Percentiles rank a stretch among this genome's conserved stretches.
These are phyloP conservation scores for Closterium sp. DNA, from an alignment of 139 green algal species.

Conservation along the genomic window DNA sequence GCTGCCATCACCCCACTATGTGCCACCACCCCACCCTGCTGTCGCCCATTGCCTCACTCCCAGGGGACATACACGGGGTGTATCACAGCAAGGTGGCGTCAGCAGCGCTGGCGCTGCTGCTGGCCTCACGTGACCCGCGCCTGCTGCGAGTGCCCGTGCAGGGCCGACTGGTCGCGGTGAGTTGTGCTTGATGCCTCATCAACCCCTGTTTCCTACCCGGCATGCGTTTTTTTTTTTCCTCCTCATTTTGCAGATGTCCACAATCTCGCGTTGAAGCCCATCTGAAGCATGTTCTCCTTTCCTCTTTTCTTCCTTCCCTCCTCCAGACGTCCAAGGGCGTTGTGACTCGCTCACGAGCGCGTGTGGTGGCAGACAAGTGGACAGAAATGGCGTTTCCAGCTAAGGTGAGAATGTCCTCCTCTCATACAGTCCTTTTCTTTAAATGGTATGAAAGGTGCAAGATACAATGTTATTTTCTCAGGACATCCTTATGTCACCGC, in stretches of 20 bases:
- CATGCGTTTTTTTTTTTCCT: not conserved
- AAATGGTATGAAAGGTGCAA: no score
- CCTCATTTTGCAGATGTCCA: not conserved
- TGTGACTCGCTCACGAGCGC: not conserved
- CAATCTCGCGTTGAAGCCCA: no score
- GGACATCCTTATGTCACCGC: no score
- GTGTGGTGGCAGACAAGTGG: not conserved
- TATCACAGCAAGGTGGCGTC: conserved; percentile 67
- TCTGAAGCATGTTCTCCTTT: not conserved
- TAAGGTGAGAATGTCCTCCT: not conserved
- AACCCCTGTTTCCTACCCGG: not conserved
- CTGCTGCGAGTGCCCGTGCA: conserved; percentile 57
- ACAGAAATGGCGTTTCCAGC: not conserved
- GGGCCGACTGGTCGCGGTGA: conserved; percentile 55
- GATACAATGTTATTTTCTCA: no score
- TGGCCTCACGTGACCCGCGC: conserved; percentile 47
- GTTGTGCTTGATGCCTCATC: not conserved
- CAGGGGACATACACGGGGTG: conserved; percentile 62
- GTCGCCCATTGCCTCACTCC: no score
- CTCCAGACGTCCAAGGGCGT: no score
- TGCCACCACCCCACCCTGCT: not conserved
- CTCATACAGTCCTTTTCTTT: no score
- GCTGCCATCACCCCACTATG: no score
- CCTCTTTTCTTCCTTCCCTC: not conserved
- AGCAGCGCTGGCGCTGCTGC: conserved; percentile 61